Evolutionary conservation across 192 early-diverging fungal species (phyloP), one percentile per base, ranked within the genome.

Genomic region (Podila epicladia): DNA sequence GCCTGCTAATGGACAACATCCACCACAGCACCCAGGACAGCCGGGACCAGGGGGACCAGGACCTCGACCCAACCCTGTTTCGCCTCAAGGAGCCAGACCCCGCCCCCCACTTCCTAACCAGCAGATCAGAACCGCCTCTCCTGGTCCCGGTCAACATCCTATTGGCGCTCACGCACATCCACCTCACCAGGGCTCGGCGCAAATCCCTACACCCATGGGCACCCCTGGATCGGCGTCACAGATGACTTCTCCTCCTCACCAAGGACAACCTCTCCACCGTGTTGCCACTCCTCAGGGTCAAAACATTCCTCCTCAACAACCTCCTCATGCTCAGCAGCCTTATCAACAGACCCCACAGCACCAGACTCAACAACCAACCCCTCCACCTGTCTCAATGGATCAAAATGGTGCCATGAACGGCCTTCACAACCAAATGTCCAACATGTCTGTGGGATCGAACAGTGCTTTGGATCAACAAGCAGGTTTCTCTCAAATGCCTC

Each of bases 381-480:
- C 53, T 24, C 53, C 53, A 55, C 53, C 53, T 55, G 53, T 26
- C 6, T n/a, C 22, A 55, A 19, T 55, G 53, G 61, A 80, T 62
- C 77, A 80, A 31, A 73, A 64, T 60, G 77, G 67, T 32, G 37
- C 69, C 38, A 33, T 64, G 45, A 71, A 71, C 51, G 77, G 77
- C 0, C 61, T 80, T 28, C 41, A 69, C 38, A 65, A 69, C 41
- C 77, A 80, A 53, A 73, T 80, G 77, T 72, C 77, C 22, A 69
- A 65, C 48, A 68, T 80, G 77, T 58, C 71, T 5, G 37, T 80
- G 22, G 71, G 71, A 41, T 65, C 77, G 4, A 73, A 73, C 6
- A 67, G 66, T 5, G 49, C 35, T 5, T 9, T 58, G 15, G 71
- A 73, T 65, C 77, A 72, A 33, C 66, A 66, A 9, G 51, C 65